Percentiles rank a stretch among this genome's conserved stretches.
These are phyloP conservation scores for Medicago arabica DNA, from an alignment of 306 rosid genomes.

Conservation along the genomic window DNA sequence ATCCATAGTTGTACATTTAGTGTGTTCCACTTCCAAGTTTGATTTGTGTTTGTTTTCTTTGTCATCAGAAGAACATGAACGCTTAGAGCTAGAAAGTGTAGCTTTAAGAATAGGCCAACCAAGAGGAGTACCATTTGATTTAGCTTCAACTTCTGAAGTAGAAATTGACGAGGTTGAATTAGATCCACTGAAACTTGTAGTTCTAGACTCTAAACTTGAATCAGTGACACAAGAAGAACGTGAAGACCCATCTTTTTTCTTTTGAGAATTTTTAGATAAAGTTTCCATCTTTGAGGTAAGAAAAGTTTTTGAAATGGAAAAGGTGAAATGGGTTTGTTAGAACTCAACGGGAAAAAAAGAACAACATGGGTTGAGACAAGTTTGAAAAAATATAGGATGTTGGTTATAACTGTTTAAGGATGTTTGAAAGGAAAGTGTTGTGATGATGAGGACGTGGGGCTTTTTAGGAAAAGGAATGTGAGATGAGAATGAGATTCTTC, in stretches of 20 bases:
- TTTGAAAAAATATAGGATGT: slow-evolving; percentile 33
- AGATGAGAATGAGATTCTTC: neutral
- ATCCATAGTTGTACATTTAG: slow-evolving; percentile 48
- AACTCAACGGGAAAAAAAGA: slow-evolving; percentile 33
- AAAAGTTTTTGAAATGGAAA: slow-evolving; percentile 45
- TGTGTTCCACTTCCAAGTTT: slow-evolving; percentile 44
- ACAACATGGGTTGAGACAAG: slow-evolving; percentile 32
- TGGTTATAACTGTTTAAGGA: slow-evolving; percentile 32
- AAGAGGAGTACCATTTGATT: slow-evolving; percentile 63
- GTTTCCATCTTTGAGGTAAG: slow-evolving; percentile 59
- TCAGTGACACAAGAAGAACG: slow-evolving; percentile 51
- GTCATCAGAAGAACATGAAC: slow-evolving; percentile 57
- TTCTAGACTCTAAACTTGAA: slow-evolving; percentile 63
- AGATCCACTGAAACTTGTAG: slow-evolving; percentile 64
- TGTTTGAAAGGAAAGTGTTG: slow-evolving; percentile 18
- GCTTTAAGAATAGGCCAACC: slow-evolving; percentile 98
- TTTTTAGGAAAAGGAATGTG: slow-evolving; percentile 3
- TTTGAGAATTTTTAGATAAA: slow-evolving; percentile 50
- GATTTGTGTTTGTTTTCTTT: slow-evolving; percentile 44
- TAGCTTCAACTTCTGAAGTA: slow-evolving; percentile 47
- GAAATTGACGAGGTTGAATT: slow-evolving; percentile 64
- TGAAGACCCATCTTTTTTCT: slow-evolving; percentile 49
- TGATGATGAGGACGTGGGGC: neutral
- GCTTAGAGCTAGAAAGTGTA: slow-evolving; percentile 54
- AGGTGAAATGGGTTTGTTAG: slow-evolving; percentile 51